These are phyloP conservation scores for Penicillium canariense DNA, from an alignment of 495 filamentous ascomycete species.

Conservation along the genomic window DNA sequence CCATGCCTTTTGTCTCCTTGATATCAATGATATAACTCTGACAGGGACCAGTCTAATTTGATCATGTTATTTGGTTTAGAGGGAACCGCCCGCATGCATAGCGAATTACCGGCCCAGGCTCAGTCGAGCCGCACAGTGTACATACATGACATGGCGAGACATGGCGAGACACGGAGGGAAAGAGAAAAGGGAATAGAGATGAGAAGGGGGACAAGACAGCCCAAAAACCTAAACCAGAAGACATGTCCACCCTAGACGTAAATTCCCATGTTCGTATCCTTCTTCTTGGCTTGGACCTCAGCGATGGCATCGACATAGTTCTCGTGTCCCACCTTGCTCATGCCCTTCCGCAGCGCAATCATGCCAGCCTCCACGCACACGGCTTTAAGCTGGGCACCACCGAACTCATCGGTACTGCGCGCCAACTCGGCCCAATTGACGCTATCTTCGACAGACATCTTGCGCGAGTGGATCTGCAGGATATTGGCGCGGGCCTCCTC, in stretches of 20 bases:
- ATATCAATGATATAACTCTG: too few species aligned
- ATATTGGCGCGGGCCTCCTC: constrained; percentile 98
- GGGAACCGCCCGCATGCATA: constrained; percentile 19
- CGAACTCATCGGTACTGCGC: constrained; percentile 98
- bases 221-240: constrained; percentile 1
- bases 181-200: constrained; percentile 11
- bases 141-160: constrained; percentile 29
- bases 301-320: constrained; percentile 99
- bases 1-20: too few species aligned
- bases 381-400: constrained; percentile 94
- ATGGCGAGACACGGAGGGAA: constrained; percentile 5
- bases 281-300: constrained; percentile 98
- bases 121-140: constrained; percentile 22
- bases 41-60: constrained; percentile 5
- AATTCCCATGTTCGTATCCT: constrained; percentile 67
- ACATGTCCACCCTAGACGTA: constrained; percentile 39
- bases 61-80: constrained; percentile 20
- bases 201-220: background rate
- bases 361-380: constrained; percentile 99
- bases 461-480: constrained; percentile 92
- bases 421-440: constrained; percentile 98
- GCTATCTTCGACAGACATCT: constrained; percentile 92
- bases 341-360: constrained; percentile 92
- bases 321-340: constrained; percentile 93
- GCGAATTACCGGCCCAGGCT: constrained; percentile 22